Base-by-base conservation (phyloP, 495 filamentous ascomycete genomes). In the Aspergillus asperescens region DNA sequence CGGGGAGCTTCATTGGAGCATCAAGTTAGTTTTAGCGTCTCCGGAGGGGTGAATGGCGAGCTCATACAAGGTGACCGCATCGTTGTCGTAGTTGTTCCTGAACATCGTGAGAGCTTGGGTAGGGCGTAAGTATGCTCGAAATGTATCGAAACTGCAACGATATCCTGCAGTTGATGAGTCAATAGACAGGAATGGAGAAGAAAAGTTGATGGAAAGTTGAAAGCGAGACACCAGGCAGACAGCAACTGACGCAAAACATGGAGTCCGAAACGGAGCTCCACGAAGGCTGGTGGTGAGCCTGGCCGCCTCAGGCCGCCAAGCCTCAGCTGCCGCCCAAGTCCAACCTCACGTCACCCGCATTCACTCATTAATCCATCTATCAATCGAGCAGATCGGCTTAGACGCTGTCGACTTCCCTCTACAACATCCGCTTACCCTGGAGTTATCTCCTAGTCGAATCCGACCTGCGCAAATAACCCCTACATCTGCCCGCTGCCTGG, bases 81-180 rank as follows among this genome's bases (percentile, higher is more conserved):
- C 93, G 81, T 97, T 98, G 76, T 98, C 93, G 80, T 98, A 98
- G 75, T 97, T 96, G 78, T 98, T 98, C 74, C 93, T 82, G 78
- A 98, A 98, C 93, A 98, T 98, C 54, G 65, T 83, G 64, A 42
- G 51, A 32, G 52, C 19, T 57, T 56, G 44, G 41, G 48, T 13
- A 32, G 22, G 28, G 35, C 23, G 40, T 22, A 50, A 43, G 55
- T 19, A 48, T 37, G 18, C 13, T 34, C 27, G 8, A 10, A 47
- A 40, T 32, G 37, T 25, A 48, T 34, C 15, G 41, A 18, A 31
- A 45, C 20, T 40, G 49, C 42, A 54, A 10, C 38, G 16, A 29
- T 32, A 5, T 18, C 50, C 25, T 38, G 20, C 2, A 22, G 10
- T 35, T 3, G 12, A 9, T 5, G 24, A 19, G 31, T 10, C 4